Base-by-base conservation (phyloP, 768 basidiomycete genomes). In the Hirschioporus abietinus region DNA sequence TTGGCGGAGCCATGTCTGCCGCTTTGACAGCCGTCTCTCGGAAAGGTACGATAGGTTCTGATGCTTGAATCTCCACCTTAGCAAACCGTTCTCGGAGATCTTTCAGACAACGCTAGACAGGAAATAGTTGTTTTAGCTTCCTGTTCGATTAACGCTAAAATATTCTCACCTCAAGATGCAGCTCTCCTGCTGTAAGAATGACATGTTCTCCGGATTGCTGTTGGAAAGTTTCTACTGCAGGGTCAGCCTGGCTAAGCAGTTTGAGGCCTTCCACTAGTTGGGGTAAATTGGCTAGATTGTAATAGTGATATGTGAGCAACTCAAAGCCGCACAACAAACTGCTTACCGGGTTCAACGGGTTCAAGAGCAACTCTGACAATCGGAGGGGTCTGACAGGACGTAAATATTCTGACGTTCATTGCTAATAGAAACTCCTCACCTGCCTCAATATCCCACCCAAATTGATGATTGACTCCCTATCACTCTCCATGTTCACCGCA, bases 201-300 rank as follows among this genome's bases (percentile, higher is more conserved):
- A 99, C 97, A 75, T 97, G 91, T 75, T 99, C 97, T 35, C 97
- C 97, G 0, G 96, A 97, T 72, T 93, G 87, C 76, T 99, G 97
- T 70, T 98, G 95, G 75, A 98, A 95, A 0, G 93, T 96, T 74
- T 99, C 95, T 4, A 96, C 96, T 70, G 95, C 99, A 0, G 97
- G 96, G 78, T 99, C 97, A 4, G 95, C 90, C 74, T 98, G 96
- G 70, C 90, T 91, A 35, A 99, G 86, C 15, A 99, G 80, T 70
- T 91, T 92, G 65, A 99, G 80, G 0, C 97, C 97, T 42, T 83
- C 84, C 60, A 99, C 84, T 25, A 99, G 82, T 74, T 93, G 95
- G 1, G 88, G 89, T 87, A 99, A 91, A 73, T 99, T 94, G 7
- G 88, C 42, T 52, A 52, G 42, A 52, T 15, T 52, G 4, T 79